Percentiles rank a stretch among this genome's conserved stretches.
These are phyloP conservation scores for Posidonia oceanica DNA, from an alignment of 116 monocot species.

Conservation along the genomic window DNA sequence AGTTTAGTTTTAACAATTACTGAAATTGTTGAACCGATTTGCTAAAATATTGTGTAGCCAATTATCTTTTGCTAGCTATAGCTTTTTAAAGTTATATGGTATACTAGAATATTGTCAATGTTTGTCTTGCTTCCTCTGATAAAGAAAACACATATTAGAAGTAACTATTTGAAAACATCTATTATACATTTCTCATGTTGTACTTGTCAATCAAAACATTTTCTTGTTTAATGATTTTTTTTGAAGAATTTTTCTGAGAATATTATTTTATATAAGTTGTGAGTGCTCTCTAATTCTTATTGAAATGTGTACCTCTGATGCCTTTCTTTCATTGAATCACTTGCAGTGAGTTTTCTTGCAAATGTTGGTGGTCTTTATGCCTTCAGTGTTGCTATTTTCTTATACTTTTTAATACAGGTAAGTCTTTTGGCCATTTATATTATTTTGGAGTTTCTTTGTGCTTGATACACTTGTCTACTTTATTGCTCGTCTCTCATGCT, in stretches of 20 bases:
- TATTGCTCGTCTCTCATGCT: too few relatives aligned
- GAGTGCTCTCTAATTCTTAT: neutral
- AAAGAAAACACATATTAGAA: too few relatives aligned
- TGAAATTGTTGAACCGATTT: too few relatives aligned
- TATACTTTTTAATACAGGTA: constrained; percentile 56
- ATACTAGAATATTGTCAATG: too few relatives aligned
- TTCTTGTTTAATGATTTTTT: neutral
- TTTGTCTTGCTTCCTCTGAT: too few relatives aligned
- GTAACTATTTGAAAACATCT: neutral
- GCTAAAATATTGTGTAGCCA: too few relatives aligned
- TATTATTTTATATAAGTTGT: neutral
- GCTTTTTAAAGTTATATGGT: too few relatives aligned
- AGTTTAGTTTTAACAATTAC: too few relatives aligned
- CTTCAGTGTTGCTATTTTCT: constrained; percentile 58
- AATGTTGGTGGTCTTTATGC: constrained; percentile 66
- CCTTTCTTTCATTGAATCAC: neutral
- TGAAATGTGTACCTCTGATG: neutral
- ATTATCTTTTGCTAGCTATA: too few relatives aligned
- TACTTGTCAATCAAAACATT: neutral
- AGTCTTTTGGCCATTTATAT: constrained; percentile 6
- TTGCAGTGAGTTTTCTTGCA: constrained; percentile 70
- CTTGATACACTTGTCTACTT: neutral
- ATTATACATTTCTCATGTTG: neutral
- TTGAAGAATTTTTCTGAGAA: neutral
- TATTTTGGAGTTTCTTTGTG: neutral